Conservation (phyloP, 352 stramenopile genomes). For the Phytophthora hibernalis region DNA sequence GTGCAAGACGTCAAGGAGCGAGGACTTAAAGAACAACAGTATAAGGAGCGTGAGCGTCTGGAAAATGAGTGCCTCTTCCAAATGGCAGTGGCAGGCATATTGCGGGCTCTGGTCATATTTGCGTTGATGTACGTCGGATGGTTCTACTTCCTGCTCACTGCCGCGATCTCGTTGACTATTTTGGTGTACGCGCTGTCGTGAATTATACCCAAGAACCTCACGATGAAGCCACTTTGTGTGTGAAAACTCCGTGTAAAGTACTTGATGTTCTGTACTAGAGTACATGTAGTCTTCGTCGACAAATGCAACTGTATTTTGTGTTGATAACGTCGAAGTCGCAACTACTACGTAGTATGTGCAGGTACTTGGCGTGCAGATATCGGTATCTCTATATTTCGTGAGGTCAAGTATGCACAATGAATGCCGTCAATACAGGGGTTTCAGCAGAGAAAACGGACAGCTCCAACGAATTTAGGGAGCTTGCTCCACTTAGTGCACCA, state of each 20-base stretch:
- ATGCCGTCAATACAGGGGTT: not conserved
- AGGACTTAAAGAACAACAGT: not conserved
- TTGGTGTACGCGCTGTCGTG: not conserved
- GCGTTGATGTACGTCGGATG: constrained; percentile 5
- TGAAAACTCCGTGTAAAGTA: not conserved
- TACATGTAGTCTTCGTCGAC: not conserved
- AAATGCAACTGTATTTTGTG: not conserved
- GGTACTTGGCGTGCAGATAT: too few relatives aligned
- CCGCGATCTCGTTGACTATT: not conserved
- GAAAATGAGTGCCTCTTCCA: constrained; percentile 3
- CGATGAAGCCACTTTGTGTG: not conserved
- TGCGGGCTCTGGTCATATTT: not conserved
- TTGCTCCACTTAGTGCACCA: not conserved
- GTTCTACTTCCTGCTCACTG: constrained; percentile 7
- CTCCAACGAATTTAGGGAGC: not conserved
- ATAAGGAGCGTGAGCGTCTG: not conserved
- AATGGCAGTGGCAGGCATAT: not conserved
- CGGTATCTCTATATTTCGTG: too few relatives aligned
- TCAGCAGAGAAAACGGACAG: constrained; percentile 16
- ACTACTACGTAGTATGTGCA: too few relatives aligned
- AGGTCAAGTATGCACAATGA: too few relatives aligned
- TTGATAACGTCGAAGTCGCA: too few relatives aligned
- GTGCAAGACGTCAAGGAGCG: constrained; percentile 7
- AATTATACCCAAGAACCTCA: not conserved
- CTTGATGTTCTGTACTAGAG: not conserved